Evolutionary conservation across 2,329 filamentous ascomycete genomes (phyloP).

Genomic region (Cladobotryum mycophilum): DNA sequence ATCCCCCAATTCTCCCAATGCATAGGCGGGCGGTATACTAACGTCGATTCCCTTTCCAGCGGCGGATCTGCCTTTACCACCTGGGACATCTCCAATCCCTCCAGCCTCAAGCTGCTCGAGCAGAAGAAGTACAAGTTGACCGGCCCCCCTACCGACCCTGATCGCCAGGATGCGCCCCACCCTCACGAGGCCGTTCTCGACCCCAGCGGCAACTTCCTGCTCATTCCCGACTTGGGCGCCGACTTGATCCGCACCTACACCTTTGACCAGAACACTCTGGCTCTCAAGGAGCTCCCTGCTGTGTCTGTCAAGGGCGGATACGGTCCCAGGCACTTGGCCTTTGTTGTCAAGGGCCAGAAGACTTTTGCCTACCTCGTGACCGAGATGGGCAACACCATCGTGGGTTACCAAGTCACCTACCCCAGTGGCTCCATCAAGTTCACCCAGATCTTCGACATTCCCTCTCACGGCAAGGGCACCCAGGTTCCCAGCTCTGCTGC

Average conservation of each 20-base stretch:
- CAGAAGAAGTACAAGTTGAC: constrained; percentile 34
- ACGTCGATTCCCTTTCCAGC: constrained; percentile 20
- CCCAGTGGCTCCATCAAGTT: constrained; percentile 36
- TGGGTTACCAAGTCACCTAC: constrained; percentile 52
- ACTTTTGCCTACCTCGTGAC: constrained; percentile 55
- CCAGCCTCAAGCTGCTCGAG: constrained; percentile 27
- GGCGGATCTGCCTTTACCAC: constrained; percentile 37
- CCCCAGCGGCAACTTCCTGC: constrained; percentile 55
- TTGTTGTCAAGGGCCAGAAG: constrained; percentile 38
- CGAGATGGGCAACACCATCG: constrained; percentile 54
- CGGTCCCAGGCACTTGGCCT: constrained; percentile 61
- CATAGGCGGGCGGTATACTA: background rate
- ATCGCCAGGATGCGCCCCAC: constrained; percentile 52
- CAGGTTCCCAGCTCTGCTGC: constrained; percentile 35
- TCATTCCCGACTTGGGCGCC: constrained; percentile 60
- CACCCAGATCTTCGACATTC: constrained; percentile 39
- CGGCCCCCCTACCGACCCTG: constrained; percentile 30
- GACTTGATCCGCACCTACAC: constrained; percentile 54
- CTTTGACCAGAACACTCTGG: constrained; percentile 37
- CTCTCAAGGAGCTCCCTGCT: constrained; percentile 34
- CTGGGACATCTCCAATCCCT: constrained; percentile 37
- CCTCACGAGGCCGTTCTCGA: constrained; percentile 61
- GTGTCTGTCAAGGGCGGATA: constrained; percentile 43
- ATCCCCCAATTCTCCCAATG: background rate
- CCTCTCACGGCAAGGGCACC: constrained; percentile 40